Conservation (phyloP, 2,329 filamentous ascomycete genomes). For the Pezicula rhizophila region DNA sequence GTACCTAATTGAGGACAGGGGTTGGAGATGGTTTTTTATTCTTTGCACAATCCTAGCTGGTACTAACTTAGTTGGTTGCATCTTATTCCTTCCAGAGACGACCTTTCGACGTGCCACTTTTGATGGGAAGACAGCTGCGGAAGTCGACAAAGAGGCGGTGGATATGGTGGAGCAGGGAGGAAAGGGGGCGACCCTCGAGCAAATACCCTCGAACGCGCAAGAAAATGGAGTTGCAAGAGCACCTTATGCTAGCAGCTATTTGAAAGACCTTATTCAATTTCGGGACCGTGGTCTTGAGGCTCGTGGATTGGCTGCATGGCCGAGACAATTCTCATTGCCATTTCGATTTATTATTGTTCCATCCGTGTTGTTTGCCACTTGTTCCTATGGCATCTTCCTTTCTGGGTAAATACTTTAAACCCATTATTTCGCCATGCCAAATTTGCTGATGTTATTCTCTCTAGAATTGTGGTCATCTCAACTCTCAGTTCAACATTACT, state of each 20-base stretch:
- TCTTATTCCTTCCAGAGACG: conserved; percentile 32
- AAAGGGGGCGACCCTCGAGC: conserved; percentile 12
- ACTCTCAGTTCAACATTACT: conserved; percentile 23
- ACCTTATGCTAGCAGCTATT: conserved; percentile 24
- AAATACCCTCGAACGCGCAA: conserved; percentile 2
- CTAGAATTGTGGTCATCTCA: conserved; percentile 20
- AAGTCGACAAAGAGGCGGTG: conserved; percentile 17
- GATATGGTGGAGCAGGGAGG: conserved; percentile 12
- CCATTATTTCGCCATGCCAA: too few species aligned
- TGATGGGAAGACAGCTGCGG: conserved; percentile 19
- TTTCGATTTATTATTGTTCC: conserved; percentile 19
- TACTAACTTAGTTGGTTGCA: conserved; percentile 23
- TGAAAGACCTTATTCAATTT: conserved; percentile 24
- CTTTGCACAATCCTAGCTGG: conserved; percentile 27
- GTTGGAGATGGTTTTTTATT: conserved; percentile 34
- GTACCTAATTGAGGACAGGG: conserved; percentile 26
- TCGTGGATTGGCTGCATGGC: conserved; percentile 11
- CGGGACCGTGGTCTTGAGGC: conserved; percentile 15
- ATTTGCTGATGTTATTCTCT: neutral
- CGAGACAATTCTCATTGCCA: conserved; percentile 15
- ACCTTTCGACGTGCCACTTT: conserved; percentile 21
- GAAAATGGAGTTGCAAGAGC: conserved; percentile 2
- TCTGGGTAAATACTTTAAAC: conserved; percentile 9
- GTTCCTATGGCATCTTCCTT: conserved; percentile 16
- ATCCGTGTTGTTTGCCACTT: conserved; percentile 12